Base-by-base conservation (phyloP, 495 filamentous ascomycete species). In the Peziza echinospora region DNA sequence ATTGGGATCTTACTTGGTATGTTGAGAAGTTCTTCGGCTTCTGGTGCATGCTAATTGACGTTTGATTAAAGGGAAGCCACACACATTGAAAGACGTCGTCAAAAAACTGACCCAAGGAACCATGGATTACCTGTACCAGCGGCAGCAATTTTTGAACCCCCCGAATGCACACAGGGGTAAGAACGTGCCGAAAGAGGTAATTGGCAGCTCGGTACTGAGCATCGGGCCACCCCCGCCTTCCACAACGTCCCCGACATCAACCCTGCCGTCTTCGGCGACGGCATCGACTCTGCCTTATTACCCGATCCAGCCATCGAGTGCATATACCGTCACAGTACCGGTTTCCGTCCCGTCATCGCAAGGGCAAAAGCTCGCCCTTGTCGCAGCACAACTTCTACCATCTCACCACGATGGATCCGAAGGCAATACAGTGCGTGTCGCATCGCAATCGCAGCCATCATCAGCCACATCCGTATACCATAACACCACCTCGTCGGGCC, bases 1-100 rank as follows among this genome's bases (percentile, higher is more conserved):
- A 69, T 75, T 47, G 78, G 76, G 23, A 62, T 60, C 28, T 60
- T 80, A 17, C 61, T 82, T 24, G 77, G 77, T 80, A 65, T 52
- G 68, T 63, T n/a, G n/a, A n/a, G n/a, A n/a, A n/a, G n/a, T n/a
- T n/a, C n/a, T n/a, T n/a, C n/a, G n/a, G n/a, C n/a, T n/a, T n/a
- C n/a, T 44, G 8, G 26, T 21, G 21, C 21, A 21, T 24, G 39
- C 21, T 5, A n/a, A n/a, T 51, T 54, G 23, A 54, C 21, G 5
- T 23, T 45, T 54, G 46, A 19, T 5, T 24, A 44, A 16, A 57
- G 54, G 56, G 22, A 52, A 51, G 22, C 56, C 56, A 37, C 49
- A 59, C 26, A 48, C 49, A 17, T 51, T 59, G 5, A 26, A 51
- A 21, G 56, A 58, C 16, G 52, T 59, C 16, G 56, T 59, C 9